Conservation (phyloP, 768 basidiomycete genomes). For the Pleurotus platypus region DNA sequence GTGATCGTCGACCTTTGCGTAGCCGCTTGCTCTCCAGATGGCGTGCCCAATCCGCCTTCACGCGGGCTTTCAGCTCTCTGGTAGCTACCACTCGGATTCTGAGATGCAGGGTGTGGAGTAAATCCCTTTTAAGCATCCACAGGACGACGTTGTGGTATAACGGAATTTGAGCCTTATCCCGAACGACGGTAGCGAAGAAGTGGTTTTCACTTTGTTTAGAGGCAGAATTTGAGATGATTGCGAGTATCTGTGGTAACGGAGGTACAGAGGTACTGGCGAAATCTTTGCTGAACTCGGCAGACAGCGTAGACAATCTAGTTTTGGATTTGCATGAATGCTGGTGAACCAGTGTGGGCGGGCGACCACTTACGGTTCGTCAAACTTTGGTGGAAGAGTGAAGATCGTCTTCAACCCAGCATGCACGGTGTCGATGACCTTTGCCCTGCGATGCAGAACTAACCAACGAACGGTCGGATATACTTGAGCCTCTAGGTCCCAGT, state of each 20-base stretch:
- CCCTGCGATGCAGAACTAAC: slow-evolving; percentile 86
- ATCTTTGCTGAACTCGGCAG: slow-evolving; percentile 53
- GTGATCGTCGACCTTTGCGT: background rate
- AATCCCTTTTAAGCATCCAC: slow-evolving; percentile 88
- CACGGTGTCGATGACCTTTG: slow-evolving; percentile 85
- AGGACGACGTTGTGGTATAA: slow-evolving; percentile 79
- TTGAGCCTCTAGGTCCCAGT: slow-evolving; percentile 81
- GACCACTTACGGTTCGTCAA: slow-evolving; percentile 53
- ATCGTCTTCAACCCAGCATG: slow-evolving; percentile 77
- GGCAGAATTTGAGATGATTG: slow-evolving; percentile 67
- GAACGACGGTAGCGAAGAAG: slow-evolving; percentile 79
- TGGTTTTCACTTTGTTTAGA: slow-evolving; percentile 65
- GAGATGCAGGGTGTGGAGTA: slow-evolving; percentile 82
- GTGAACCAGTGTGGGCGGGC: slow-evolving; percentile 4
- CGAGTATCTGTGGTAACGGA: slow-evolving; percentile 68
- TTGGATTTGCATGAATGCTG: slow-evolving; percentile 6
- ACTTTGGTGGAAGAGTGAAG: slow-evolving; percentile 69
- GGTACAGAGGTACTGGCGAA: slow-evolving; percentile 65
- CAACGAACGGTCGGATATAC: slow-evolving; percentile 90
- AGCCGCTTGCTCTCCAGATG: slow-evolving; percentile 7
- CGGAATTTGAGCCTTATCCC: slow-evolving; percentile 60
- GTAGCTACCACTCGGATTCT: slow-evolving; percentile 83
- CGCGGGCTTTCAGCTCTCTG: slow-evolving; percentile 66
- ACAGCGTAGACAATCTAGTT: slow-evolving; percentile 48
- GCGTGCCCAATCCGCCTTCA: slow-evolving; percentile 43